Percentiles rank a stretch among this genome's conserved stretches.
These are phyloP conservation scores for Teunomyces cretensis DNA, from an alignment of 805 yeast species.

Conservation along the genomic window DNA sequence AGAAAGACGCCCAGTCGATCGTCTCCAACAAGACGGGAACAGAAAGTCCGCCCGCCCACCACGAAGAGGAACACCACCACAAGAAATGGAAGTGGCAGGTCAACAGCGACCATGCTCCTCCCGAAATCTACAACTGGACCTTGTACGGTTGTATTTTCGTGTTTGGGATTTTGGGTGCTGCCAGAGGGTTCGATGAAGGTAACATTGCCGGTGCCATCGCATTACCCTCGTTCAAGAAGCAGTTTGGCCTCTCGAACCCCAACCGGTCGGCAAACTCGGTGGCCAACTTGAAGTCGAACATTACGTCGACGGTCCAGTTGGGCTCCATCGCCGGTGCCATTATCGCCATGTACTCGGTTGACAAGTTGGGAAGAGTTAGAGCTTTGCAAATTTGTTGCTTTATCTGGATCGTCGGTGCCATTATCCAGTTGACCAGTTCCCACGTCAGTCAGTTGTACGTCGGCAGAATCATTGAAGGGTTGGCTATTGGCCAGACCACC, in stretches of 20 bases:
- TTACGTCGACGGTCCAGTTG: constrained; percentile 24
- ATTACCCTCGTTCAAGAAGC: constrained; percentile 16
- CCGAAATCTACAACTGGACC: constrained; percentile 21
- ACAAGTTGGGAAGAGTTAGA: constrained; percentile 21
- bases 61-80: background rate
- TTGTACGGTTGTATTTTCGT: constrained; percentile 19
- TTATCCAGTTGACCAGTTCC: constrained; percentile 16
- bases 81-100: constrained; percentile 15
- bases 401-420: constrained; percentile 20
- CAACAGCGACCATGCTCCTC: constrained; percentile 18
- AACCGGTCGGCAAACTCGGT: constrained; percentile 13
- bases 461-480: constrained; percentile 23
- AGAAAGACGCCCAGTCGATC: constrained; percentile 4
- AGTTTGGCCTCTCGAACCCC: constrained; percentile 17
- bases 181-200: constrained; percentile 25
- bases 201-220: constrained; percentile 20
- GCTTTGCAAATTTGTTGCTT: constrained; percentile 20
- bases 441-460: constrained; percentile 22
- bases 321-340: constrained; percentile 24
- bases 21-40: background rate
- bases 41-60: background rate
- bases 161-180: constrained; percentile 23
- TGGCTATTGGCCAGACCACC: constrained; percentile 25
- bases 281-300: constrained; percentile 23
- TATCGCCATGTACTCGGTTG: constrained; percentile 24